Evolutionary conservation across 352 stramenopile genomes (phyloP), one percentile per base, ranked within the genome.

Genomic region (Thraustochytrium sp.): DNA sequence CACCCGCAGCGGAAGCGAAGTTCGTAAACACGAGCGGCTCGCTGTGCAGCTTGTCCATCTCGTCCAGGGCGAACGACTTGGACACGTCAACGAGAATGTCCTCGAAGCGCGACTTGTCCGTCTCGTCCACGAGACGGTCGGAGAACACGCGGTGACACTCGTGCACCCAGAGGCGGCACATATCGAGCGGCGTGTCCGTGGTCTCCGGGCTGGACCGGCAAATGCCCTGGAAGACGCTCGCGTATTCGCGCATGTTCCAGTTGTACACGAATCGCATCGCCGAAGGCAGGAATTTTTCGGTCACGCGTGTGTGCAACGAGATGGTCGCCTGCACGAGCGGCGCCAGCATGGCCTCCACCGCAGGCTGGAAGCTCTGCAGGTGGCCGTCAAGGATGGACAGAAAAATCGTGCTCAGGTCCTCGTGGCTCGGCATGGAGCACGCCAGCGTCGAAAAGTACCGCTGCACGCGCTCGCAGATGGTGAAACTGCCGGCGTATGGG

Each of bases 131-230:
- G 48, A 99, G 88, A 8, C 96, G 93, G 85, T 99, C 96, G 36
- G 92, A 92, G 85, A 98, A 98, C 4, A 99, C 96, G n/a, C 96
- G 93, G n/a, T 94, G 94, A 54, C 90, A 91, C 85, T 99, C 96
- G 87, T 99, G 96, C 61, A 96, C 92, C 93, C 96, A 99, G 0
- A 99, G 88, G 1, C 92, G 92, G 0, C 92, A 90, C 23, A 98
- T 89, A 46, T 93, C 91, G 8, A 90, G 87, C 2, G 92, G 89
- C 4, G 89, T 93, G 23, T 26, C 26, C 0, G 49, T 75, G 11
- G 92, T 90, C 86, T 96, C 98, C 85, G 96, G 97, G 49, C 97
- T 93, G 31, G 91, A 90, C 84, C 93, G 90, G 42, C 93, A 97
- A 36, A 96, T 89, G 2, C 94, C 94, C 64, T 96, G 92, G 78